These are phyloP conservation scores for Chrysopogon serrulatus DNA, from an alignment of 176 grass and related monocot species.

Conservation along the genomic window DNA sequence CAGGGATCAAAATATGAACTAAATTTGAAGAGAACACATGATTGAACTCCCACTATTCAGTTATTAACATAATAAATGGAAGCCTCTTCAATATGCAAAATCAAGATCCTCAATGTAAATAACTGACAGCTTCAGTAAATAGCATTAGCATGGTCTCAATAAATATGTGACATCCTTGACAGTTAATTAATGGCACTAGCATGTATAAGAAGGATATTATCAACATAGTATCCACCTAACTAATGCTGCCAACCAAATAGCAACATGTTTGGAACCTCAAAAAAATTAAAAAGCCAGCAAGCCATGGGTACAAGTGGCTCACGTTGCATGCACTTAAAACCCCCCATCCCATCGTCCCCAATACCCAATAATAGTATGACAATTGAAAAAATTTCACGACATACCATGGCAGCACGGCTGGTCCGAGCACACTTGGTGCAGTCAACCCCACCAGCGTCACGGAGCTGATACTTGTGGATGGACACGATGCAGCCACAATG, in stretches of 20 bases:
- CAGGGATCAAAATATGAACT: constrained; percentile 12
- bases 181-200: constrained; percentile 22
- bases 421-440: constrained; percentile 73
- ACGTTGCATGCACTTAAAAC: neutral
- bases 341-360: neutral
- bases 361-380: constrained; percentile 14
- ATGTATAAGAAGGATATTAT: constrained; percentile 3
- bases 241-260: constrained; percentile 31
- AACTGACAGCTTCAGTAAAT: constrained; percentile 1
- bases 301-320: neutral
- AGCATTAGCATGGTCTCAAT: neutral
- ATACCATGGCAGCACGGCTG: constrained; percentile 37
- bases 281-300: neutral
- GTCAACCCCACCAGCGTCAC: constrained; percentile 91
- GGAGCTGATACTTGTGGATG: constrained; percentile 57
- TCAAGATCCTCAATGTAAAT: neutral
- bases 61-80: constrained; percentile 14
- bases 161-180: neutral
- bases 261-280: neutral
- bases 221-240: constrained; percentile 1
- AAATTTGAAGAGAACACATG: constrained; percentile 13
- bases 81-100: neutral
- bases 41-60: neutral
- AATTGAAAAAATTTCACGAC: neutral
- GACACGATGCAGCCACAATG: constrained; percentile 99